Conservation (phyloP, 805 yeast species). For the Myxozyma lipomycoides region DNA sequence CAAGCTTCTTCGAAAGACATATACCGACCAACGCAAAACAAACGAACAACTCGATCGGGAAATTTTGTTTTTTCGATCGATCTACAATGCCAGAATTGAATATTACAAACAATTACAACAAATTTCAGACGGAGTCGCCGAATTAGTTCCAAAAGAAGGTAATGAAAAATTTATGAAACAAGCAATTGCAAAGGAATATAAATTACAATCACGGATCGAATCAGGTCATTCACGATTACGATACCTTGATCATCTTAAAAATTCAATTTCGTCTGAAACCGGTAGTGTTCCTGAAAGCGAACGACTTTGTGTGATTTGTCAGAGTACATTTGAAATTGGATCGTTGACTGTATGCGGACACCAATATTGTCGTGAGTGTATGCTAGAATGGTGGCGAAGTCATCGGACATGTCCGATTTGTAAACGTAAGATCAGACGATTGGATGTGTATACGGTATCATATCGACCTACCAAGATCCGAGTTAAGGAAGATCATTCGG, state of each 20-base stretch:
- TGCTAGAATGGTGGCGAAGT: constrained; percentile 64
- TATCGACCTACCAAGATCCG: constrained; percentile 46
- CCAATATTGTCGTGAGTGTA: constrained; percentile 77
- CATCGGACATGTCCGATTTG: constrained; percentile 76
- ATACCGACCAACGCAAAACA: constrained; percentile 43
- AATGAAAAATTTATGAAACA: constrained; percentile 28
- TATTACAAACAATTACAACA: constrained; percentile 83
- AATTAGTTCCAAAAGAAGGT: constrained; percentile 39
- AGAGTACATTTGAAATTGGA: constrained; percentile 65
- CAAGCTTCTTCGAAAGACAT: constrained; percentile 4
- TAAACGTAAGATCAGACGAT: constrained; percentile 47
- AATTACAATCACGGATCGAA: constrained; percentile 23
- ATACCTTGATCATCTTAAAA: constrained; percentile 47
- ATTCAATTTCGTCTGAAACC: constrained; percentile 24
- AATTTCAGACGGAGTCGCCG: constrained; percentile 75
- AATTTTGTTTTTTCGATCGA: constrained; percentile 50
- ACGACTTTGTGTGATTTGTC: constrained; percentile 72
- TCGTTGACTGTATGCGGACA: constrained; percentile 89
- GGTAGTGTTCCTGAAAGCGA: constrained; percentile 40
- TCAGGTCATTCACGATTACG: constrained; percentile 43
- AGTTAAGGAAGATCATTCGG: constrained; percentile 32
- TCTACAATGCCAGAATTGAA: constrained; percentile 74
- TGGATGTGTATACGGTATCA: constrained; percentile 67
- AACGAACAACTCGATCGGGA: constrained; percentile 45
- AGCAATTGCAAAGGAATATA: constrained; percentile 22